These are phyloP conservation scores for Tylopilus orsonianus DNA, from an alignment of 1,284 basidiomycete species.

Conservation along the genomic window DNA sequence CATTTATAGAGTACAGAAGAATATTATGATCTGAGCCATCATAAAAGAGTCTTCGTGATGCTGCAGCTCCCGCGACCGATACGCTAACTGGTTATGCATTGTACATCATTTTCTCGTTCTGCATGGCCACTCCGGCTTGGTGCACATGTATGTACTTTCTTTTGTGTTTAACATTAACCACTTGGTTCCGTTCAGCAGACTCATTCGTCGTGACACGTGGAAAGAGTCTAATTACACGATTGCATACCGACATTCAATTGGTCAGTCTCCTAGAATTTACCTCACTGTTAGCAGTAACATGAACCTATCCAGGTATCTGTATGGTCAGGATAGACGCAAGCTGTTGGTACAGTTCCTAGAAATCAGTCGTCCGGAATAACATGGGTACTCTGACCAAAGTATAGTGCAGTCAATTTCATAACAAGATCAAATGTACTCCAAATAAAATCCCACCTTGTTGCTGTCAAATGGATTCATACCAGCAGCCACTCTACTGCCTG, in stretches of 20 bases:
- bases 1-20: constrained; percentile 86
- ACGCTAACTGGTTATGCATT: no score
- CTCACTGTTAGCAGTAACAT: not conserved
- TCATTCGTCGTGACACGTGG: constrained; percentile 23
- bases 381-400: constrained; percentile 12
- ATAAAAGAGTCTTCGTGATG: not conserved
- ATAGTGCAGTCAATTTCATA: not conserved
- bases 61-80: no score
- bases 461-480: constrained; percentile 65
- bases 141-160: no score
- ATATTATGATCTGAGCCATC: constrained; percentile 38
- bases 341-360: not conserved
- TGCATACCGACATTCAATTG: not conserved
- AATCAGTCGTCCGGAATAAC: constrained; percentile 25
- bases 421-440: not conserved
- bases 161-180: no score
- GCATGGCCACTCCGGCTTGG: no score
- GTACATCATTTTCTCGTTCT: no score
- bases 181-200: no score
- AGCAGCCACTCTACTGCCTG: constrained; percentile 66
- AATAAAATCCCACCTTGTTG: constrained; percentile 29
- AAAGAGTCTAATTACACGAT: not conserved
- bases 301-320: not conserved
- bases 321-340: not conserved
- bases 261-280: not conserved